phyloP scores from a whole-genome alignment of 768 basidiomycete genomes.

The Cystofilobasidium bisporidii region DNA sequence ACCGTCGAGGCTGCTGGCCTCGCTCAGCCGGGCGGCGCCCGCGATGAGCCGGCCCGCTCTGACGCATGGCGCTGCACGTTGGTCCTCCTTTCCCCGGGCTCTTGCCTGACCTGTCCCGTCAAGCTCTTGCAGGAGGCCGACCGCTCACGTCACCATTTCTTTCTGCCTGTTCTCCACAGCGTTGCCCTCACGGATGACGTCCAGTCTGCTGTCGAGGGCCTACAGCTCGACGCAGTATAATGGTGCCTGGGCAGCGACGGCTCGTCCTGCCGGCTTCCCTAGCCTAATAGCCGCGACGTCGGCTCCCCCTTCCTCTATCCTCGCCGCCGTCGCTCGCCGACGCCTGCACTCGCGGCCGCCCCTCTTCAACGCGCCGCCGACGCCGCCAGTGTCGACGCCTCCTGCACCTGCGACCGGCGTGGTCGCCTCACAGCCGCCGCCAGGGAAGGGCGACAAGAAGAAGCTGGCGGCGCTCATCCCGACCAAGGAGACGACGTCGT shows the following conservation, averaged over 20 bases:
- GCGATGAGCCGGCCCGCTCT: not conserved
- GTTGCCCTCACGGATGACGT: too few relatives aligned
- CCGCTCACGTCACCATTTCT: not conserved
- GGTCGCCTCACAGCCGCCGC: not conserved
- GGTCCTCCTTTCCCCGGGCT: not conserved
- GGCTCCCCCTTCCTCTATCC: not conserved
- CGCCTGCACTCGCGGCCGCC: not conserved
- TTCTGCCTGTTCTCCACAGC: too few relatives aligned
- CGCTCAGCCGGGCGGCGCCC: not conserved
- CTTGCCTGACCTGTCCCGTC: too few relatives aligned
- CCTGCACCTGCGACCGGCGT: not conserved
- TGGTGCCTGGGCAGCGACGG: too few relatives aligned
- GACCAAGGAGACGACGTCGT: constrained; percentile 13
- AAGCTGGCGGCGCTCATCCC: not conserved
- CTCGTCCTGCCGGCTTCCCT: not conserved
- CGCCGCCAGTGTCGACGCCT: not conserved
- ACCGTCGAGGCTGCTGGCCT: not conserved
- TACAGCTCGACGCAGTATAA: too few relatives aligned
- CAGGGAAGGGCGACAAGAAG: not conserved
- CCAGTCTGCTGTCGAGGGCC: too few relatives aligned
- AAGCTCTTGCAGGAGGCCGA: too few relatives aligned
- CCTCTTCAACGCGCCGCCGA: not conserved
- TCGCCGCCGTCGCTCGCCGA: not conserved
- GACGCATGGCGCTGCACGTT: not conserved
- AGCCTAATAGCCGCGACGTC: not conserved